Evolutionary conservation across 108 stramenopile genomes (phyloP).

Genomic region (Cyclostephanos tholiformis): DNA sequence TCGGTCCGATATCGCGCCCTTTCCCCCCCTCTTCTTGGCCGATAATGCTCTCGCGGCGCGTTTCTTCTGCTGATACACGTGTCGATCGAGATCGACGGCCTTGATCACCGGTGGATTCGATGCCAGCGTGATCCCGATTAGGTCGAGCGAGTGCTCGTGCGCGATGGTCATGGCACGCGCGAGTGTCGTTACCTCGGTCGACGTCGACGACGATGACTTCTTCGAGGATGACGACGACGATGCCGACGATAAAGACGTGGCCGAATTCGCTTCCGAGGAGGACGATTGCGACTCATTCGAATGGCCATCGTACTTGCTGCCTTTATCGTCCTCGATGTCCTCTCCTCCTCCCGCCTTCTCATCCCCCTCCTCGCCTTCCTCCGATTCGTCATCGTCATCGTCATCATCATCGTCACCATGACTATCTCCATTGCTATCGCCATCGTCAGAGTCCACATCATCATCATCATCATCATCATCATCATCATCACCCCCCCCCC

Average conservation of each 20-base stretch:
- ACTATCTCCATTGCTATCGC: not conserved
- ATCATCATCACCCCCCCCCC: constrained; percentile 12
- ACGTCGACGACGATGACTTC: not conserved
- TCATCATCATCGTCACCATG: constrained; percentile 1
- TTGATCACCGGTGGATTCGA: constrained; percentile 67
- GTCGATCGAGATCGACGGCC: constrained; percentile 54
- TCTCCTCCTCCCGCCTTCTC: too few relatives aligned
- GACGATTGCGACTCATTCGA: too few relatives aligned
- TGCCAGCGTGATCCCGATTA: constrained; percentile 54
- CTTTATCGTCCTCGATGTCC: too few relatives aligned
- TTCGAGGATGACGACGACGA: not conserved
- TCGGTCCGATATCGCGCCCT: constrained; percentile 47
- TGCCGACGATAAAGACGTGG: too few relatives aligned
- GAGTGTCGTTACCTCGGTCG: constrained; percentile 38
- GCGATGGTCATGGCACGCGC: constrained; percentile 57
- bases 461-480: constrained; percentile 2
- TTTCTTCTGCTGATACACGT: constrained; percentile 48
- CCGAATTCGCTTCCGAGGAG: too few relatives aligned
- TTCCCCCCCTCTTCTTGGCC: constrained; percentile 35
- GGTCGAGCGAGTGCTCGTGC: constrained; percentile 49
- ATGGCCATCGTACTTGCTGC: too few relatives aligned
- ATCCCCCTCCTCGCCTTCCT: too few relatives aligned
- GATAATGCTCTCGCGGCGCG: constrained; percentile 38
- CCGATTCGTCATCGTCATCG: too few relatives aligned
- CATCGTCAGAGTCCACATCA: too few relatives aligned